Evolutionary conservation across 306 rosid genomes (phyloP).

Genomic region (Fragaria iinumae): DNA sequence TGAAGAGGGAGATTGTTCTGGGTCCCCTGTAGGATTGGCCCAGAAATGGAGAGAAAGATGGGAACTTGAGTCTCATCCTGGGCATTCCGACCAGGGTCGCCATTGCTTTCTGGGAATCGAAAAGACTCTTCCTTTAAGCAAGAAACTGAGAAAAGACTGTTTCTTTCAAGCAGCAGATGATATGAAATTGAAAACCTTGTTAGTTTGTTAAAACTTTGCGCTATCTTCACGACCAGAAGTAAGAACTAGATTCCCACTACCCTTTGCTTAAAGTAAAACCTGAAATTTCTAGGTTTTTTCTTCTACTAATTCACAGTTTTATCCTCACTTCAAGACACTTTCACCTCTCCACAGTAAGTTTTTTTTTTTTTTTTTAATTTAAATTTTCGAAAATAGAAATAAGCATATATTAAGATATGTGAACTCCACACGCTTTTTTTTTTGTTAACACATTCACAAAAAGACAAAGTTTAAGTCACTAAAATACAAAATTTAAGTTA

Average conservation of each 20-base stretch:
- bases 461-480: too few species aligned
- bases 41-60: slow-evolving; percentile 35
- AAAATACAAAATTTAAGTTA: too few species aligned
- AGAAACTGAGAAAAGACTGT: background rate
- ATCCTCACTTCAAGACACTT: background rate
- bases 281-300: too few species aligned
- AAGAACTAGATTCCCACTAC: background rate
- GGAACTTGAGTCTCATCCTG: slow-evolving; percentile 47
- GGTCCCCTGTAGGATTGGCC: slow-evolving; percentile 32
- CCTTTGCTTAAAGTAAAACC: background rate
- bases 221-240: background rate
- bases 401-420: too few species aligned
- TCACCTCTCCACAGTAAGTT: too few species aligned
- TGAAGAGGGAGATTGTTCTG: slow-evolving; percentile 23
- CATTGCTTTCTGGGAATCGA: slow-evolving; percentile 25
- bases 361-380: too few species aligned
- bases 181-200: background rate
- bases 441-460: too few species aligned
- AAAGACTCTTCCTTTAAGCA: background rate
- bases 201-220: background rate
- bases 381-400: too few species aligned
- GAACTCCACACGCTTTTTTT: too few species aligned
- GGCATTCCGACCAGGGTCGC: slow-evolving; percentile 44
- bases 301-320: background rate
- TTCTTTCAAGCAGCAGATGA: background rate